phyloP scores from a whole-genome alignment of 2,329 filamentous ascomycete genomes.

The Fusarium neocosmosporiellum region DNA sequence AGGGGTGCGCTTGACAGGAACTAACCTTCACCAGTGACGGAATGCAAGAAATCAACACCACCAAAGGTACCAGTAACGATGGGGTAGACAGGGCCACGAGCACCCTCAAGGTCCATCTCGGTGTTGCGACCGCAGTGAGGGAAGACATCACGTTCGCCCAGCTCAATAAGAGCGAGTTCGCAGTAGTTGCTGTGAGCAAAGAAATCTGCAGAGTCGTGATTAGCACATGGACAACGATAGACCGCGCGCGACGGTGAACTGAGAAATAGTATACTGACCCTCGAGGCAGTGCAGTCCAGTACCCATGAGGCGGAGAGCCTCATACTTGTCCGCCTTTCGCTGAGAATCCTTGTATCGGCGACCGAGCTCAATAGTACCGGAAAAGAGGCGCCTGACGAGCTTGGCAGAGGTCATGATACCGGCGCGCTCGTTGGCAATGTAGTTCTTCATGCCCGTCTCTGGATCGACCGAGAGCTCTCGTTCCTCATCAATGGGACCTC shows the following conservation, averaged over 20 bases:
- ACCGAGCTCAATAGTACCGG: constrained; percentile 80
- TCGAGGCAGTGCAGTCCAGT: constrained; percentile 92
- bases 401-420: constrained; percentile 85
- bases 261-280: constrained; percentile 54
- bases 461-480: constrained; percentile 84
- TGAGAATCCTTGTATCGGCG: constrained; percentile 72
- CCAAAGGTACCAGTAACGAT: constrained; percentile 93
- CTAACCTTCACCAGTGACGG: constrained; percentile 76
- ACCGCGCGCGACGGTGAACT: background rate
- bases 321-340: constrained; percentile 80
- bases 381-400: constrained; percentile 80
- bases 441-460: constrained; percentile 86
- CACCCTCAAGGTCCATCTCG: constrained; percentile 75
- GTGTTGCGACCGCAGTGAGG: constrained; percentile 86
- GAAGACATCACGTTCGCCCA: constrained; percentile 85
- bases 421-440: constrained; percentile 86
- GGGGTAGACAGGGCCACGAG: constrained; percentile 76
- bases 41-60: constrained; percentile 93
- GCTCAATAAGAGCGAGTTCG: constrained; percentile 87
- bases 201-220: constrained; percentile 68
- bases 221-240: constrained; percentile 2
- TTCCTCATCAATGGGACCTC: constrained; percentile 82
- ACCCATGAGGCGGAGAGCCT: constrained; percentile 86
- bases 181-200: constrained; percentile 94
- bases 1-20: background rate